Evolutionary conservation across 2,329 filamentous ascomycete species (phyloP), one percentile per base, ranked within the genome.

Genomic region (Mariannaea sp.): DNA sequence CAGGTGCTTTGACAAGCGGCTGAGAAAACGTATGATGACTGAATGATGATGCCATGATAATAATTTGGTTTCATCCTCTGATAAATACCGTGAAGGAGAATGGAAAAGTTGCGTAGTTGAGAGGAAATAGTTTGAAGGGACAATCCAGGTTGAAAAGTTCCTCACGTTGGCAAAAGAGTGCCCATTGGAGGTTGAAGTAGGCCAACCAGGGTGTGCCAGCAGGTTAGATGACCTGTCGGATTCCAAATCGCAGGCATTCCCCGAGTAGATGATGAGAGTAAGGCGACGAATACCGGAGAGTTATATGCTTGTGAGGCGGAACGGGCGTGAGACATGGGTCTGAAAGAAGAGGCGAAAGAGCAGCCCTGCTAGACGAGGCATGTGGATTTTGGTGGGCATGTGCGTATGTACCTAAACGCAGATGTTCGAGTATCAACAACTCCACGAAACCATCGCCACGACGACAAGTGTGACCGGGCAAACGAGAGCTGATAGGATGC

Each of bases 21-120:
- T 62, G 60, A 56, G 54, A 61, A 57, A 65, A 62, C 58, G 64
- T 49, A 65, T 65, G 64, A 66, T 64, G 64, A 66, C 61, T 66
- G 59, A 65, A 66, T 65, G 64, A 66, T 64, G 59, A 66, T 66
- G 62, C 57, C 55, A 58, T 56, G 62, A 66, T 57, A 64, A 65
- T 57, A 49, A 17, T 58, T 54, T 61, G 54, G 51, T 58, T 56
- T 58, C 12, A n/a, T 36, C 51, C 41, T 46, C 43, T 36, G 30
- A 9, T 27, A 39, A 48, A 49, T 50, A 27, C 38, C 41, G 50
- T 54, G 44, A 44, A 50, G 41, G 14, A 57, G 41, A 38, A 51
- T 50, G 47, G 45, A 32, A 48, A 55, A 32, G 49, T 22, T 30
- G 46, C 30, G 17, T 33, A 36, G 30, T 44, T 36, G 22, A 22